A percentile compares a stretch with the other conserved stretches of the same genome.
phyloP scores from a whole-genome alignment of 2,329 filamentous ascomycete species.

The Sodiomyces alkalinus region DNA sequence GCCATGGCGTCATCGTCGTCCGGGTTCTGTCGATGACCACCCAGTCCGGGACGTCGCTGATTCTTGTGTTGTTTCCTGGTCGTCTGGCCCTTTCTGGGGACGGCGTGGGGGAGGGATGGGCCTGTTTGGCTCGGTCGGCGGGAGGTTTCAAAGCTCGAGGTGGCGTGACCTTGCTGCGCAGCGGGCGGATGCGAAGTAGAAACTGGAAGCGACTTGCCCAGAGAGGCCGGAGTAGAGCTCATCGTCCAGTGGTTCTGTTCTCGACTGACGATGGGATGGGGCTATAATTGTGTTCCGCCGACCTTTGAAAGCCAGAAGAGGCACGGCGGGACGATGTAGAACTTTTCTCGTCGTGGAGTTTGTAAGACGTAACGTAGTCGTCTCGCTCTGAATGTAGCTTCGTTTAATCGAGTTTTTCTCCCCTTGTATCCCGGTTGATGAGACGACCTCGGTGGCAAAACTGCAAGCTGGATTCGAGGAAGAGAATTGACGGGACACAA shows the following conservation, averaged over 20 bases:
- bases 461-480: too few species aligned
- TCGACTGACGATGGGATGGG: too few species aligned
- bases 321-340: too few species aligned
- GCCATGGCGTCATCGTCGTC: slow-evolving; percentile 79
- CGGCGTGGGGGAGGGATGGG: slow-evolving; percentile 17
- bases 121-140: slow-evolving; percentile 28
- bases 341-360: too few species aligned
- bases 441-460: too few species aligned
- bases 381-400: too few species aligned
- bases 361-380: too few species aligned
- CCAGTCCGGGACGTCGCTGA: slow-evolving; percentile 50
- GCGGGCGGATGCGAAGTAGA: slow-evolving; percentile 24
- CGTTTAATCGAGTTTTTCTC: too few species aligned
- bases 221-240: slow-evolving; percentile 18
- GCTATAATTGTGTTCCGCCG: too few species aligned
- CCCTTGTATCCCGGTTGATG: too few species aligned
- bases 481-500: too few species aligned
- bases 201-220: slow-evolving; percentile 37
- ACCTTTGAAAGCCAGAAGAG: too few species aligned
- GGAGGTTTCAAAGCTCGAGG: slow-evolving; percentile 32
- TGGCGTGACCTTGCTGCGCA: slow-evolving; percentile 22
- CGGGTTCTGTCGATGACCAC: slow-evolving; percentile 18
- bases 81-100: slow-evolving; percentile 61
- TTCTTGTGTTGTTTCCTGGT: slow-evolving; percentile 72
- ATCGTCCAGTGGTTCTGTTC: slow-evolving; percentile 5